Evolutionary conservation across 768 basidiomycete genomes (phyloP).

Genomic region (Naganishia onofrii): DNA sequence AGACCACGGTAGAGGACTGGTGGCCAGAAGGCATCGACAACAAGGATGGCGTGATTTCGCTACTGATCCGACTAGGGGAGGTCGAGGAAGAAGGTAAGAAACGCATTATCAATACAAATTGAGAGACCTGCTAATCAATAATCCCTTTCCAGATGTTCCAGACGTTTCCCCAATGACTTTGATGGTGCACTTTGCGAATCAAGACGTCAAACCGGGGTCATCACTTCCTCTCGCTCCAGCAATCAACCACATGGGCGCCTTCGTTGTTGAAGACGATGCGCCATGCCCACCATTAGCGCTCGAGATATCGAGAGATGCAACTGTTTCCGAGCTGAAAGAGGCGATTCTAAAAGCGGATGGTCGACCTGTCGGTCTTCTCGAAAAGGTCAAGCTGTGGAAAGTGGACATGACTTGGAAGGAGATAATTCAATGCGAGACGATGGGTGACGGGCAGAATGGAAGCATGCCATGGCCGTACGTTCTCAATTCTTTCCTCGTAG

Average conservation of each 20-base stretch:
- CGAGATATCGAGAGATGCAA: conserved; percentile 35
- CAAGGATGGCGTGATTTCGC: conserved; percentile 38
- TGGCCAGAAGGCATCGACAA: conserved; percentile 14
- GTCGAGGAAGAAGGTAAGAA: conserved; percentile 21
- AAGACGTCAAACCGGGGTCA: background rate
- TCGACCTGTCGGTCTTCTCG: conserved; percentile 25
- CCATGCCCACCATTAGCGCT: conserved; percentile 37
- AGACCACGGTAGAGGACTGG: conserved; percentile 23
- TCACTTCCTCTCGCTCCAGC: background rate
- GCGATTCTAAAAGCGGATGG: conserved; percentile 39
- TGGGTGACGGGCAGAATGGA: conserved; percentile 44
- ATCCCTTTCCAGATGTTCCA: background rate
- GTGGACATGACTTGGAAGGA: conserved; percentile 49
- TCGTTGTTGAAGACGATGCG: background rate
- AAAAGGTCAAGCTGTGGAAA: conserved; percentile 42
- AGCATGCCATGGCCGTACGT: conserved; percentile 52
- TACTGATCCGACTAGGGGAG: conserved; percentile 38
- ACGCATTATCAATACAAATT: too few species aligned
- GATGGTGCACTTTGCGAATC: conserved; percentile 38
- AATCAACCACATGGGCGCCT: background rate
- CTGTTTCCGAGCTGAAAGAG: conserved; percentile 41
- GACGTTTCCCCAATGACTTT: conserved; percentile 34
- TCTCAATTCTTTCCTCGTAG: background rate
- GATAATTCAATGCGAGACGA: conserved; percentile 45
- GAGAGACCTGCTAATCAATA: background rate